These are phyloP conservation scores for Phoenix dactylifera DNA, from an alignment of 176 grass and related monocot species.

Conservation along the genomic window DNA sequence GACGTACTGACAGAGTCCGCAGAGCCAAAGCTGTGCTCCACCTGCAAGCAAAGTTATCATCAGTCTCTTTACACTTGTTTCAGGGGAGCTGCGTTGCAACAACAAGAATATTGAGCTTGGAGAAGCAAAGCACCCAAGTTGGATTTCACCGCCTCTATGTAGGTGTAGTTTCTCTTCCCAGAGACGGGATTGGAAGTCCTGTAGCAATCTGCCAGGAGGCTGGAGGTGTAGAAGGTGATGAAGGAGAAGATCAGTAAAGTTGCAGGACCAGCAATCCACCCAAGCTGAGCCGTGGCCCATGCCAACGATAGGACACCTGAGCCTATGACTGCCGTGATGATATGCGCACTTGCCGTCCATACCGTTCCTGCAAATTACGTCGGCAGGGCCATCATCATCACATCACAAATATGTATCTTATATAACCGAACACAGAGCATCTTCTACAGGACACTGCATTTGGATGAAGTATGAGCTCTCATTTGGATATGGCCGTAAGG, in stretches of 20 bases:
- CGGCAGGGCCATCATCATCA: too few relatives aligned
- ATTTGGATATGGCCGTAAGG: too few relatives aligned
- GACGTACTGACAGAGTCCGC: conserved; percentile 70
- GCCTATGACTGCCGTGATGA: conserved; percentile 92
- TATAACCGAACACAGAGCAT: too few relatives aligned
- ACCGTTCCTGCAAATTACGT: conserved; percentile 36
- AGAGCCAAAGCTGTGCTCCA: conserved; percentile 50
- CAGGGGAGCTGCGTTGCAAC: too few relatives aligned
- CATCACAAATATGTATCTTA: too few relatives aligned
- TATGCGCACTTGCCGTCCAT: conserved; percentile 87
- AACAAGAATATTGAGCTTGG: background rate
- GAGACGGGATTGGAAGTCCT: conserved; percentile 35
- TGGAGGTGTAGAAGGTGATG: conserved; percentile 84
- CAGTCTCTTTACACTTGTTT: too few relatives aligned
- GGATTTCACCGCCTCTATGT: conserved; percentile 66
- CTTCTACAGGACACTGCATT: too few relatives aligned
- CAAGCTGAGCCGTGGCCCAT: conserved; percentile 80
- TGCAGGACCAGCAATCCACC: conserved; percentile 55
- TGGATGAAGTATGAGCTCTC: too few relatives aligned
- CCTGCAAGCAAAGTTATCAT: conserved; percentile 26
- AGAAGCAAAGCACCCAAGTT: conserved; percentile 39
- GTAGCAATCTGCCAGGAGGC: conserved; percentile 81
- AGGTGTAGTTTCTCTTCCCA: conserved; percentile 75
- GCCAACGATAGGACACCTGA: conserved; percentile 85
- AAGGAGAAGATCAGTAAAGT: conserved; percentile 54